Evolutionary conservation across 345 rosid genomes (phyloP), one percentile per base, ranked within the genome.

Genomic region (Salix udensis): DNA sequence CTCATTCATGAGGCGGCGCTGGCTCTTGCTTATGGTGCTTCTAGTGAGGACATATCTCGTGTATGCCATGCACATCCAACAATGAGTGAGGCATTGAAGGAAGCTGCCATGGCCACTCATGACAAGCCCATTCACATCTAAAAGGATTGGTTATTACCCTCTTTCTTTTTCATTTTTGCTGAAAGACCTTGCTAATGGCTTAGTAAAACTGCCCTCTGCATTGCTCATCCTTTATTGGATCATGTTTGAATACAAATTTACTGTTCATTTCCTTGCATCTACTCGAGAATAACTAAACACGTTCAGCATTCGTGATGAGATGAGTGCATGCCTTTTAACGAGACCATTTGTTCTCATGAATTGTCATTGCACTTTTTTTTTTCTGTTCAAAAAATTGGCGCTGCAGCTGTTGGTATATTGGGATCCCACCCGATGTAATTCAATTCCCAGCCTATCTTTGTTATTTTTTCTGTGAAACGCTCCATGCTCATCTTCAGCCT

Each of bases 51-150:
- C 82, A 96, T 96, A 14, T 97, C 98, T 21, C 92, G 97, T 5
- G 95, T 94, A 60, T 96, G 99, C 87, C 99, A 94, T 64, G 99
- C 99, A 39, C 99, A 92, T 76, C 99, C 99, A 19, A 96, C 99
- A 23, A 90, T 96, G 99, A 96, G 99, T 53, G 99, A 96, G 81
- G 99, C 98, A 37, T 72, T 96, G 86, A 96, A 96, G 94, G 99
- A 96, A 88, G 99, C 99, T 61, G 99, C 98, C 58, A 92, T 96
- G 99, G 99, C 99, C 55, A 92, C 99, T 69, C 82, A 94, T 61
- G 99, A 94, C 93, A 96, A 94, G 89, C 97, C 99, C 79, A 94
- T 96, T 86, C 99, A 96, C 87, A 82, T 96, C 60, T 94, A 87
- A 61, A 60, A 37, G 71, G 52, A 53, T 55, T 11, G 70, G 44